Conservation (phyloP, 2,329 filamentous ascomycete genomes). For the Botryosphaeria agaves region DNA sequence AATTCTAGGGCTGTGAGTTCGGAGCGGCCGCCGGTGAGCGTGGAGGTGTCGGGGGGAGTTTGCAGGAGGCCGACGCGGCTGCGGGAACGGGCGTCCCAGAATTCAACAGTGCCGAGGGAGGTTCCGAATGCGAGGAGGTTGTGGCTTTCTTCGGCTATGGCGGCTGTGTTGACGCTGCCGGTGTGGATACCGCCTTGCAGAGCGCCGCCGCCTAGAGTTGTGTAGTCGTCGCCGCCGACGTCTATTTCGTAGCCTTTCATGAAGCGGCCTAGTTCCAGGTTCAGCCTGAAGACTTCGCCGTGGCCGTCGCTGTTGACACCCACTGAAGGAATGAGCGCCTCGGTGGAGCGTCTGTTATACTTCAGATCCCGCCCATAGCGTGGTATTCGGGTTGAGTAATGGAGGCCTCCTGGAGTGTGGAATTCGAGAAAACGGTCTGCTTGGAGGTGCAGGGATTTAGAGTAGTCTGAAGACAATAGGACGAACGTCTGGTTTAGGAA, state of each 20-base stretch:
- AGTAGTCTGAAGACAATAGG: constrained; percentile 77
- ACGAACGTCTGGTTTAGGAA: constrained; percentile 83
- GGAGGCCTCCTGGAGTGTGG: constrained; percentile 73
- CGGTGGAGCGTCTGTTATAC: constrained; percentile 67
- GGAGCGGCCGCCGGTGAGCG: constrained; percentile 19
- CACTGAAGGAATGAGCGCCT: constrained; percentile 74
- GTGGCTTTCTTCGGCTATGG: constrained; percentile 76
- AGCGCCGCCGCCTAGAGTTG: constrained; percentile 47
- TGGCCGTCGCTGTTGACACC: constrained; percentile 72
- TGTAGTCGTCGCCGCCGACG: constrained; percentile 66
- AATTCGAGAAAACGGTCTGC: constrained; percentile 84
- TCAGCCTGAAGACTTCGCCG: constrained; percentile 85
- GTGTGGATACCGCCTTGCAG: constrained; percentile 76
- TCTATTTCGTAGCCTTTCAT: constrained; percentile 90
- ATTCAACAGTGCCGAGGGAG: constrained; percentile 85
- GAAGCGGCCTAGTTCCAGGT: constrained; percentile 80
- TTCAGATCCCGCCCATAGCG: constrained; percentile 80
- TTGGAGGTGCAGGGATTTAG: constrained; percentile 87
- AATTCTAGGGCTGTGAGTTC: constrained; percentile 83
- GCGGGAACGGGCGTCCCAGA: constrained; percentile 83
- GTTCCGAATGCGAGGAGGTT: constrained; percentile 89
- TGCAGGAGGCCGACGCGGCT: constrained; percentile 63
- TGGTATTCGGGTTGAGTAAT: constrained; percentile 78
- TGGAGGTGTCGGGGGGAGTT: constrained; percentile 23
- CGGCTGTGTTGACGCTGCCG: constrained; percentile 72